Evolutionary conservation across 805 yeast genomes (phyloP), one percentile per base, ranked within the genome.

Genomic region (Yarrowia bubula): DNA sequence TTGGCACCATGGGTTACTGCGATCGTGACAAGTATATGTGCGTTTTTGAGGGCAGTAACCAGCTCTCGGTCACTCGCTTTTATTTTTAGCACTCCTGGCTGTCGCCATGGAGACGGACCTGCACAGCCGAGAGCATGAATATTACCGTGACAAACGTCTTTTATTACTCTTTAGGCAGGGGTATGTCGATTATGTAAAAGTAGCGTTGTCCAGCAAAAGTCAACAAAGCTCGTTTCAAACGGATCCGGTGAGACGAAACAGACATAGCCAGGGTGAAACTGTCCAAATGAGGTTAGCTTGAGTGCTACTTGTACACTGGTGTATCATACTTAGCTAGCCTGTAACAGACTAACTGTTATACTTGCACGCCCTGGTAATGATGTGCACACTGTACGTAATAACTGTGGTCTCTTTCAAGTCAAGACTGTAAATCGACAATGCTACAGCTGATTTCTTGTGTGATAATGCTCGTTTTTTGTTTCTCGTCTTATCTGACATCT

Each of bases 101-200:
- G 55, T 48, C 55, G 41, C 31, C 55, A 48, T 48, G 55, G 55
- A 15, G 17, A 48, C 55, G 31, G 50, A 13, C 41, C 41, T 48
- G 32, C 55, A 48, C 41, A 48, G 55, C 41, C 55, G 55, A 33
- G 41, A 48, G 41, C 32, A 35, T 48, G 55, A 48, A 48, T 48
- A 18, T 48, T 18, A 18, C 22, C 41, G 15, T 2, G 3, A n/a
- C 8, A 11, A 22, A 1, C 13, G 18, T n/a, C 53, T 9, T 10
- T 32, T 32, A 32, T 32, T 47, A 48, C 55, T 11, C 31, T 14
- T 33, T 48, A 35, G 31, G 55, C 55, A 48, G 55, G 55, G 55
- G 55, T 17, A 7, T 17, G 32, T 48, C 39, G 55, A 35, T n/a
- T 17, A 48, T 48, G 55, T 48, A 15, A 32, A 47, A 17, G 53